A percentile compares a stretch with the other conserved stretches of the same genome.
These are phyloP conservation scores for Limnanthes douglasii DNA, from an alignment of 345 rosid genomes.

Conservation along the genomic window DNA sequence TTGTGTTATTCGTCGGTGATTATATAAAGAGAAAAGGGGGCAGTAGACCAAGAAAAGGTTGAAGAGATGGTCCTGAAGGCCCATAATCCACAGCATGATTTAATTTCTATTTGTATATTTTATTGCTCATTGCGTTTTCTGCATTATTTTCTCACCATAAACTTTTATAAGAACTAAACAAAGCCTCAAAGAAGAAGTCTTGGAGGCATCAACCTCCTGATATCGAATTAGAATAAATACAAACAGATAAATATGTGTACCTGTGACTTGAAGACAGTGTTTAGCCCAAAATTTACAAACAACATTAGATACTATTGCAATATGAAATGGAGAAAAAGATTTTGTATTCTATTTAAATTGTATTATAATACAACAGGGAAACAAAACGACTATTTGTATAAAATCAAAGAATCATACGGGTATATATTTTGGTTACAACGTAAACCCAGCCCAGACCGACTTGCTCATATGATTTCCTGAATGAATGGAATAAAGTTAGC, in stretches of 20 bases:
- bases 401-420: slow-evolving; percentile 32
- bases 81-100: no score
- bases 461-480: slow-evolving; percentile 60
- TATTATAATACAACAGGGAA: no score
- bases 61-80: no score
- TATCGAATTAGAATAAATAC: background rate
- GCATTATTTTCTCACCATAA: no score
- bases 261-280: slow-evolving; percentile 70
- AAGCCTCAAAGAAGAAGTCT: background rate
- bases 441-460: slow-evolving; percentile 94
- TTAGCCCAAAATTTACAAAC: slow-evolving; percentile 80
- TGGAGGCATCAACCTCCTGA: background rate
- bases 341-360: no score
- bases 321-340: slow-evolving; percentile 17
- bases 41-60: no score
- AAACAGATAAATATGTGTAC: slow-evolving; percentile 11
- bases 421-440: slow-evolving; percentile 64
- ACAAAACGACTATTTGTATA: background rate
- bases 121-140: no score
- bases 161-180: no score
- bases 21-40: background rate
- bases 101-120: no score
- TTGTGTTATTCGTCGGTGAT: no score
- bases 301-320: slow-evolving; percentile 54
- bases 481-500: slow-evolving; percentile 87